Evolutionary conservation across 2,329 filamentous ascomycete species (phyloP), one percentile per base, ranked within the genome.

Genomic region (Talaromyces sp.): DNA sequence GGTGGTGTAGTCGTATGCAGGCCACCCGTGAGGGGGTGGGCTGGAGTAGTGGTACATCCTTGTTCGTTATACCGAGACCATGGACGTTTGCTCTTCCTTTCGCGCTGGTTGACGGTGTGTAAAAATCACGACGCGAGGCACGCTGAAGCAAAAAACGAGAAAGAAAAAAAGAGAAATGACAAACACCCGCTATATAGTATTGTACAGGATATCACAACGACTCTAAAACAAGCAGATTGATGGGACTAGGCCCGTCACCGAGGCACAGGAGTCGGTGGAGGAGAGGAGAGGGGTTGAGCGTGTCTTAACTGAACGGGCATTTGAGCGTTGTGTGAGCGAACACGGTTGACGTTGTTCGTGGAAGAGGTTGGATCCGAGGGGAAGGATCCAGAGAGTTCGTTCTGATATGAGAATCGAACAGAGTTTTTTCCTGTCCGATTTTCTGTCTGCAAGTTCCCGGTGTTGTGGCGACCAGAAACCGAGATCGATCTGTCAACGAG

Each of bases 1-100:
- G 64, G 77, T 78, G 61, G 76, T 76, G 69, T 82, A 82, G 65
- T 81, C 76, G 74, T 79, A 81, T 61, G 73, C 68, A 64, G 77
- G 75, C 74, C 80, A 83, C 72, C 78, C 77, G 59, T 77, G 77
- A 52, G 79, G 77, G 44, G 44, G 14, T 69, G 79, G 79, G 71
- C 72, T 72, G 65, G 75, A 69, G 66, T 78, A 78, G 67, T 79
- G 77, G 73, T 79, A 79, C 78, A 80, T 80, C 76, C 75, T 63
- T 76, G 68, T 28, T 27, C 12, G 31, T 27, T 47, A 69, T 68
- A 60, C 59, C 60, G 64, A 59, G 68, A 68, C 72, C 73, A 76
- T 76, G 63, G 66, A 68, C 67, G 67, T 47, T 4, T 47, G 23
- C 12, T 31, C 18, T 31, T 28, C 14, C n/a, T 14, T 33, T 30